These are phyloP conservation scores for Rhipidocladum racemiflorum DNA, from an alignment of 176 grass and related monocot genomes.

Conservation along the genomic window DNA sequence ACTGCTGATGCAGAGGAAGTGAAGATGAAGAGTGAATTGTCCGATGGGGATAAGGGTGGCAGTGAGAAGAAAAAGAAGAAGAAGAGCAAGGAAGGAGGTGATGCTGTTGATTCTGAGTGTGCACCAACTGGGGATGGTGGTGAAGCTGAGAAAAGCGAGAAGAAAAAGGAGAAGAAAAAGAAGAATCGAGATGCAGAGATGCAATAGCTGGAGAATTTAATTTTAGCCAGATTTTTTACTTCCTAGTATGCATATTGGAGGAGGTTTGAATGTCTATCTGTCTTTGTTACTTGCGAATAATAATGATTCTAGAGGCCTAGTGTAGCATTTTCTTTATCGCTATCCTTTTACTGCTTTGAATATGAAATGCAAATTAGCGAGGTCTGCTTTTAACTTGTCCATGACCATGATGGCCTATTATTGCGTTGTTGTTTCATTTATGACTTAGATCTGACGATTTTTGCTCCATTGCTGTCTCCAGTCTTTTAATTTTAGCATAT, in stretches of 20 bases:
- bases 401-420: neutral
- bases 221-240: neutral
- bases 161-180: slow-evolving; percentile 77
- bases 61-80: slow-evolving; percentile 72
- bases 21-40: slow-evolving; percentile 33
- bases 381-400: neutral
- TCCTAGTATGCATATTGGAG: neutral
- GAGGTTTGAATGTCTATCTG: neutral
- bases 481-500: neutral
- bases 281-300: neutral
- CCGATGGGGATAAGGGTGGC: slow-evolving; percentile 39
- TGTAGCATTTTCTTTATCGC: neutral
- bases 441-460: neutral
- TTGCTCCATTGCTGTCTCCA: neutral
- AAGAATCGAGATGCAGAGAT: slow-evolving; percentile 44
- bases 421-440: neutral
- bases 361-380: neutral
- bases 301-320: slow-evolving; percentile 13
- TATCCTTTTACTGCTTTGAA: neutral
- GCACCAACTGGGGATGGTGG: neutral
- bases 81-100: slow-evolving; percentile 51
- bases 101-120: slow-evolving; percentile 11
- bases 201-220: slow-evolving; percentile 2
- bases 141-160: slow-evolving; percentile 46
- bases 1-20: slow-evolving; percentile 19